Percentiles rank a stretch among this genome's conserved stretches.
These are phyloP conservation scores for Synchytrium microbalum DNA, from an alignment of 371 early-diverging fungal genomes.

Conservation along the genomic window DNA sequence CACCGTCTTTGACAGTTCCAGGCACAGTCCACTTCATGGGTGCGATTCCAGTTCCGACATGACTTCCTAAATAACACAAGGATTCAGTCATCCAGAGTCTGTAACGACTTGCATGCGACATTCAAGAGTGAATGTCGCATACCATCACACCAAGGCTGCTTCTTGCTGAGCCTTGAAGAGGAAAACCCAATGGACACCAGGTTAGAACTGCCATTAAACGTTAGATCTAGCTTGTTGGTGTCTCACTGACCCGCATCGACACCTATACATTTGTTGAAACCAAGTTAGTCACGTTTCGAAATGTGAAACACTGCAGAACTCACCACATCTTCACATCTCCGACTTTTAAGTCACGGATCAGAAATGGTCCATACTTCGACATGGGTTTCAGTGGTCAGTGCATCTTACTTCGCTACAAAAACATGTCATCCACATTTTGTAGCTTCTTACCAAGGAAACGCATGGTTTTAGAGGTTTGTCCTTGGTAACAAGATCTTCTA, in stretches of 20 bases:
- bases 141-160: slow-evolving; percentile 37
- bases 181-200: background rate
- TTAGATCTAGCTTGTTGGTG: no score
- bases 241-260: background rate
- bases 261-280: background rate
- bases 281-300: slow-evolving; percentile 14
- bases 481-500: background rate
- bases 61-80: slow-evolving; percentile 11
- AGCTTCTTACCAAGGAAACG: slow-evolving; percentile 22
- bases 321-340: slow-evolving; percentile 27
- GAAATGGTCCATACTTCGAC: slow-evolving; percentile 26
- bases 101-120: background rate
- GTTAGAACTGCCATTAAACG: background rate
- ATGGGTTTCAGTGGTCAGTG: background rate
- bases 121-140: background rate
- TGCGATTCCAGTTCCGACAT: slow-evolving; percentile 29
- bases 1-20: slow-evolving; percentile 19
- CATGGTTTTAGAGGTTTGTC: slow-evolving; percentile 16
- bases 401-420: background rate
- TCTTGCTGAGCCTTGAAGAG: slow-evolving; percentile 19
- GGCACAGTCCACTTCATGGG: slow-evolving; percentile 29
- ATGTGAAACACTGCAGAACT: slow-evolving; percentile 9
- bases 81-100: background rate
- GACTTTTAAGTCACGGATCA: slow-evolving; percentile 15
- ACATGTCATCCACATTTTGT: background rate